phyloP scores from a whole-genome alignment of 805 yeast genomes.

The Saccharomyces cerevisiae region DNA sequence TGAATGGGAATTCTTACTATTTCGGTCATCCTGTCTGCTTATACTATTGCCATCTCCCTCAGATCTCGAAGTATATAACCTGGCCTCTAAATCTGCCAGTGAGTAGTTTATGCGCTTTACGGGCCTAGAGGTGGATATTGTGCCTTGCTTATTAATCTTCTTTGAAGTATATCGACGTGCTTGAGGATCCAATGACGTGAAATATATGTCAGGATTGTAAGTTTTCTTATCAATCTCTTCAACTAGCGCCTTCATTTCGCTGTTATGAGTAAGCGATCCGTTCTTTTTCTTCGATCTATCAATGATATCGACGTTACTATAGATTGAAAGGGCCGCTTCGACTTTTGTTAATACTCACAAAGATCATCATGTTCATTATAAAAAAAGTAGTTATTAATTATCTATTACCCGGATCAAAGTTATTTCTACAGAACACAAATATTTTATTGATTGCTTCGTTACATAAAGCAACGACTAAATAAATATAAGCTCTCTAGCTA shows the following conservation, averaged over 20 bases:
- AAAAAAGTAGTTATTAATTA: too few relatives aligned
- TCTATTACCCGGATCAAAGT: not conserved
- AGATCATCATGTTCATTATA: not conserved
- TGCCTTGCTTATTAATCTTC: constrained; percentile 8
- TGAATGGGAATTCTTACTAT: constrained; percentile 8
- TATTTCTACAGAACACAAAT: not conserved
- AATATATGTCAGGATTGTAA: constrained; percentile 29
- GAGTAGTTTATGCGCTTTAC: constrained; percentile 30
- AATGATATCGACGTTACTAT: not conserved
- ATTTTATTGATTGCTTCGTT: too few relatives aligned
- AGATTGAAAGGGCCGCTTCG: not conserved
- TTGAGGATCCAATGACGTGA: constrained; percentile 19
- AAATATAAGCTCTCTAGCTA: not conserved
- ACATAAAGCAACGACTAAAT: too few relatives aligned
- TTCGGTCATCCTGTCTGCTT: constrained; percentile 2
- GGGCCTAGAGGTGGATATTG: constrained; percentile 18
- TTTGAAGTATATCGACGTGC: constrained; percentile 16
- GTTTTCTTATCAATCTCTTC: constrained; percentile 30
- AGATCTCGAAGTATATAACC: constrained; percentile 16
- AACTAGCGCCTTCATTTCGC: constrained; percentile 8
- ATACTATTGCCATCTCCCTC: constrained; percentile 4
- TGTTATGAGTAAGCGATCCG: not conserved
- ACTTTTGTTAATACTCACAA: not conserved
- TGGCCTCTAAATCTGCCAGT: constrained; percentile 29
- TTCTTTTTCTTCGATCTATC: not conserved